A percentile compares a stretch with the other conserved stretches of the same genome.
Conservation (phyloP, 176 grass and related monocot genomes). For the Panicum miliaceum region DNA sequence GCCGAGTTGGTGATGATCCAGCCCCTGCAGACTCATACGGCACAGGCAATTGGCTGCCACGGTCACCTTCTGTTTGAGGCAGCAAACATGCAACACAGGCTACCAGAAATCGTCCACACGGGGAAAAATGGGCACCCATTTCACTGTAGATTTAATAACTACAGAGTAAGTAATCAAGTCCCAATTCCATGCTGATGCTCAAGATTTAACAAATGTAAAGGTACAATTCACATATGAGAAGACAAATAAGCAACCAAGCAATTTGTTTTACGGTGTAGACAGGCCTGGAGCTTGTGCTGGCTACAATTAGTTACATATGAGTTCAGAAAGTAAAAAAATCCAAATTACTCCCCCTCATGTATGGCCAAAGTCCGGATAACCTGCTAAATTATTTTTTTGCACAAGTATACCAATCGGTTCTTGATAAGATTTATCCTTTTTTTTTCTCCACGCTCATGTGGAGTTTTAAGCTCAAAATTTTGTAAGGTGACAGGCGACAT, state of each 20-base stretch:
- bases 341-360: too few relatives aligned
- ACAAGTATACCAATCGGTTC: too few relatives aligned
- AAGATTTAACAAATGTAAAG: constrained; percentile 36
- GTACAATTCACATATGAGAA: neutral
- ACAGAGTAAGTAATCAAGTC: constrained; percentile 38
- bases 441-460: too few relatives aligned
- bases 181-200: constrained; percentile 27
- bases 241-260: neutral
- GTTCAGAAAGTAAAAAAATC: too few relatives aligned
- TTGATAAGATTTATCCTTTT: too few relatives aligned
- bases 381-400: too few relatives aligned
- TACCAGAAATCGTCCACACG: constrained; percentile 93
- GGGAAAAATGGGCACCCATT: constrained; percentile 99
- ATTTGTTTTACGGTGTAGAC: constrained; percentile 12
- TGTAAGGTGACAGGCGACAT: too few relatives aligned
- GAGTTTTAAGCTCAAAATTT: too few relatives aligned
- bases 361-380: too few relatives aligned
- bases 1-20: constrained; percentile 91
- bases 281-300: neutral
- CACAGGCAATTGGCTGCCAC: constrained; percentile 63
- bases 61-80: constrained; percentile 86
- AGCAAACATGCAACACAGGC: constrained; percentile 97
- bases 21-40: constrained; percentile 72
- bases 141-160: constrained; percentile 70
- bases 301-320: neutral